Percentiles rank a stretch among this genome's conserved stretches.
phyloP scores from a whole-genome alignment of 164 flowering plant species.

The Buxus sempervirens region DNA sequence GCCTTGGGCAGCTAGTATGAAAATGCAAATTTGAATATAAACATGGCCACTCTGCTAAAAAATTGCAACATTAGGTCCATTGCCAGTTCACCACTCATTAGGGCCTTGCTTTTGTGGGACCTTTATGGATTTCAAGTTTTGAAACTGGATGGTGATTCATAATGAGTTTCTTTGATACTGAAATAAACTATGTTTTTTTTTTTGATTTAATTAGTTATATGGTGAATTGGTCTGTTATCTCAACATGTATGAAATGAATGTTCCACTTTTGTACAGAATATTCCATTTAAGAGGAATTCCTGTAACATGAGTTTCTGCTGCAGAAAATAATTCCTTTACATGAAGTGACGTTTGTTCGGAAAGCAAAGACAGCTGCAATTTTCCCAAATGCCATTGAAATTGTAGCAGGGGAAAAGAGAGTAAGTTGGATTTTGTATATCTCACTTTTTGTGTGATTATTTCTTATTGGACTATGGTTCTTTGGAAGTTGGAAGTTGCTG shows the following conservation, averaged over 20 bases:
- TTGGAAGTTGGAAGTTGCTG: neutral
- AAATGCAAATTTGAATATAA: too few relatives aligned
- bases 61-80: too few relatives aligned
- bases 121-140: too few relatives aligned
- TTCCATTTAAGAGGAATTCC: neutral
- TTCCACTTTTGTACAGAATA: neutral
- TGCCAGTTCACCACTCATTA: too few relatives aligned
- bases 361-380: slow-evolving; percentile 93
- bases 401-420: slow-evolving; percentile 71
- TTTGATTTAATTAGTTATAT: neutral
- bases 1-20: too few relatives aligned
- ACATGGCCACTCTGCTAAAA: too few relatives aligned
- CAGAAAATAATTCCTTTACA: slow-evolving; percentile 78
- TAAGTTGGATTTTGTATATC: slow-evolving; percentile 15
- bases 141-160: too few relatives aligned
- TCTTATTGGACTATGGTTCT: neutral
- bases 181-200: too few relatives aligned
- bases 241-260: neutral
- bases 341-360: slow-evolving; percentile 70
- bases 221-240: neutral
- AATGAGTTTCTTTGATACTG: too few relatives aligned
- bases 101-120: too few relatives aligned
- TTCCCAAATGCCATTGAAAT: slow-evolving; percentile 97
- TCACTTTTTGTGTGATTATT: neutral
- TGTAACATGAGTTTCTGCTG: slow-evolving; percentile 17